Evolutionary conservation across 495 filamentous ascomycete species (phyloP).

Genomic region (Parathielavia hyrcaniae): DNA sequence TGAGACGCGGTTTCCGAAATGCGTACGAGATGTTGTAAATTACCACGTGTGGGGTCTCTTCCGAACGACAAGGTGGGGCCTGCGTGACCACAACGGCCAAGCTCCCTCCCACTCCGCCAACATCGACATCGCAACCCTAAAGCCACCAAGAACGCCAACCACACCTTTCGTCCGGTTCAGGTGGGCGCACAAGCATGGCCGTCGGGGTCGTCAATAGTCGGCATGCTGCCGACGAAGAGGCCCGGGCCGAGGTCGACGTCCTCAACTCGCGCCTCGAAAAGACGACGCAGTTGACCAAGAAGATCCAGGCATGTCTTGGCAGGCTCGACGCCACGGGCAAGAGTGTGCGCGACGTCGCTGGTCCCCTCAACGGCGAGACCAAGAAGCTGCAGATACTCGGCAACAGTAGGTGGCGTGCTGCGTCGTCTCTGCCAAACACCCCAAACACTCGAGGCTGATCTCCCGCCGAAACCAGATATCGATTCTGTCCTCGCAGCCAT

Average conservation of each 20-base stretch:
- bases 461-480: constrained; percentile 54
- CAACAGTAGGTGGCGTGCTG: constrained; percentile 49
- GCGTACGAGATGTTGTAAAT: too few relatives aligned
- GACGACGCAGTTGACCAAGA: constrained; percentile 73
- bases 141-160: constrained; percentile 3
- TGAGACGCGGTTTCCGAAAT: too few relatives aligned
- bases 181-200: constrained; percentile 34
- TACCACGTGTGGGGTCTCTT: too few relatives aligned
- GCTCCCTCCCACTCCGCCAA: not conserved
- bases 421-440: not conserved
- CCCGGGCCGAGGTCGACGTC: constrained; percentile 60
- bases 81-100: too few relatives aligned
- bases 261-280: constrained; percentile 58
- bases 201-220: constrained; percentile 43
- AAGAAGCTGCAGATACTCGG: constrained; percentile 77
- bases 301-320: constrained; percentile 80
- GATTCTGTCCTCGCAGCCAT: constrained; percentile 80
- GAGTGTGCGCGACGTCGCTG: constrained; percentile 83
- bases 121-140: not conserved
- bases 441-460: not conserved
- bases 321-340: constrained; percentile 81
- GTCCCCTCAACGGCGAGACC: constrained; percentile 89
- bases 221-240: constrained; percentile 54
- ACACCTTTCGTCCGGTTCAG: constrained; percentile 8
- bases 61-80: too few relatives aligned